Percentiles rank a stretch among this genome's conserved stretches.
Evolutionary conservation across 306 rosid species (phyloP).

Genomic region (Quercus alba): DNA sequence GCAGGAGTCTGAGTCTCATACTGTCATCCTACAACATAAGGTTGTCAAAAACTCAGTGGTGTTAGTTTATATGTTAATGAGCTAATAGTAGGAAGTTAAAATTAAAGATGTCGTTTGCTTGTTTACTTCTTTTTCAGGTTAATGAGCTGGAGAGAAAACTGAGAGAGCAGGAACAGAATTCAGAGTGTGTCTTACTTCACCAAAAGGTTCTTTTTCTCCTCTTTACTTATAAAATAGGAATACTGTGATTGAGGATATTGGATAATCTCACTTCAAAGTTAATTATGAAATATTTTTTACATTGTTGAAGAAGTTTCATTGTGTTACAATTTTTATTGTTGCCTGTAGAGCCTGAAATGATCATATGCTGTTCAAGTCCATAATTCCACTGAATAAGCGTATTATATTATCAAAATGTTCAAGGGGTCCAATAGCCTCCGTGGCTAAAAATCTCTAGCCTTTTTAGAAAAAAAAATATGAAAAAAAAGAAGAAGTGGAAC

Average conservation of each 20-base stretch:
- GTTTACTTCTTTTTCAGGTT: slow-evolving; percentile 40
- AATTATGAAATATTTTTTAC: too few species aligned
- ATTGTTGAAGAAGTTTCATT: too few species aligned
- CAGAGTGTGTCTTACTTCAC: slow-evolving; percentile 43
- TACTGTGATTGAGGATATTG: not conserved
- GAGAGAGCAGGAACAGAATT: slow-evolving; percentile 55
- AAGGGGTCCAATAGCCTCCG: too few species aligned
- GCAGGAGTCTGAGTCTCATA: slow-evolving; percentile 56
- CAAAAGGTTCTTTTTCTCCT: slow-evolving; percentile 45
- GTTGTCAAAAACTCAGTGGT: slow-evolving; percentile 30
- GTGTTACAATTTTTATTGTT: too few species aligned
- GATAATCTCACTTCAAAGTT: not conserved
- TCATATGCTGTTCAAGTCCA: too few species aligned
- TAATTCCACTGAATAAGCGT: too few species aligned
- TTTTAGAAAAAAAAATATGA: too few species aligned
- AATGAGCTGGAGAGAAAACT: slow-evolving; percentile 68
- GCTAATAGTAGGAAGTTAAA: slow-evolving; percentile 6
- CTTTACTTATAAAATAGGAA: not conserved
- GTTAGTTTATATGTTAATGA: not conserved
- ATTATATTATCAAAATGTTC: too few species aligned
- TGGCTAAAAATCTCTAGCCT: too few species aligned
- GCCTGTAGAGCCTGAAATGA: too few species aligned
- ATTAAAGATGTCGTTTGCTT: not conserved
- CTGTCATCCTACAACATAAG: slow-evolving; percentile 63
- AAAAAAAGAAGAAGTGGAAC: too few species aligned